Evolutionary conservation across 441 rosid species (phyloP).

Genomic region (Capsella rubella): DNA sequence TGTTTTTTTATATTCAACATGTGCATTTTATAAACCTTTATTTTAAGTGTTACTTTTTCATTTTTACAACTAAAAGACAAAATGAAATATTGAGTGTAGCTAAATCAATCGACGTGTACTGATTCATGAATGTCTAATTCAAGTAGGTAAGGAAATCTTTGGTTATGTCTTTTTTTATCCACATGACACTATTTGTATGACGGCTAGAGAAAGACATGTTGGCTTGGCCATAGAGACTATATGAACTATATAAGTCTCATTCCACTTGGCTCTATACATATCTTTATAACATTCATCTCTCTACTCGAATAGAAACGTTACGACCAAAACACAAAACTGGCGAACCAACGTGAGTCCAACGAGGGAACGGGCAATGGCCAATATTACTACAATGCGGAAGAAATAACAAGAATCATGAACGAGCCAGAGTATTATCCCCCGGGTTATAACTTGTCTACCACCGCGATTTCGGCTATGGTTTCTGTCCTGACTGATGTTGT

Average conservation of each 20-base stretch:
- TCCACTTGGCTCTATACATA: background rate
- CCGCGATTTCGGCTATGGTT: slow-evolving; percentile 25
- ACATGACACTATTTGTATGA: slow-evolving; percentile 21
- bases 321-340: slow-evolving; percentile 1
- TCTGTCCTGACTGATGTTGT: slow-evolving; percentile 27
- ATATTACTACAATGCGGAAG: slow-evolving; percentile 30
- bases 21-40: background rate
- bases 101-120: slow-evolving; percentile 16
- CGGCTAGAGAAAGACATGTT: slow-evolving; percentile 25
- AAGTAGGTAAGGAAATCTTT: slow-evolving; percentile 4
- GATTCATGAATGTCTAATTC: background rate
- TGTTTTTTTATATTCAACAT: slow-evolving; percentile 2
- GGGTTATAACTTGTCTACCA: slow-evolving; percentile 18
- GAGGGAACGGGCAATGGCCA: slow-evolving; percentile 2
- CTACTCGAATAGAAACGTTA: background rate
- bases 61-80: background rate
- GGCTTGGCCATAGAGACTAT: background rate
- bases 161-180: background rate
- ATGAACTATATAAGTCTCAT: slow-evolving; percentile 4
- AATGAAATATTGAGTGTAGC: background rate
- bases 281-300: background rate
- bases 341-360: slow-evolving; percentile 17
- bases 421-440: slow-evolving; percentile 31
- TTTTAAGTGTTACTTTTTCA: background rate
- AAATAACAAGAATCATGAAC: slow-evolving; percentile 29